Conservation (phyloP, 768 basidiomycete species). For the Chalciporus pseudorubinellus region DNA sequence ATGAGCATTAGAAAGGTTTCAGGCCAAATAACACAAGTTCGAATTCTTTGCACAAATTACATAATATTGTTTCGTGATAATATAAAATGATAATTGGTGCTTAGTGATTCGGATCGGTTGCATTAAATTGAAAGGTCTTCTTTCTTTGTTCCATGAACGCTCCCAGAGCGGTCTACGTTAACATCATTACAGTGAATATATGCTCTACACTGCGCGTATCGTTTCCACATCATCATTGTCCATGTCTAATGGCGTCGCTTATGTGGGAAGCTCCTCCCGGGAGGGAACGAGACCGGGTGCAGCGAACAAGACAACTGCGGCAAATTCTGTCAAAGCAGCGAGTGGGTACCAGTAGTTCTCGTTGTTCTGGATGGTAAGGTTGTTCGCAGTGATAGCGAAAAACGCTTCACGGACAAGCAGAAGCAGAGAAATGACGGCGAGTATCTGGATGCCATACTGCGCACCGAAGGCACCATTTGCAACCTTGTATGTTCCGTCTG, state of each 20-base stretch:
- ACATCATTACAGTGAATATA: background rate
- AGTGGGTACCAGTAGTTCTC: conserved; percentile 35
- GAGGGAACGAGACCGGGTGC: conserved; percentile 34
- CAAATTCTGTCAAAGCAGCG: conserved; percentile 31
- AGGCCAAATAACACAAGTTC: too few relatives aligned
- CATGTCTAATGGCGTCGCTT: background rate
- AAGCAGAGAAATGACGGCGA: conserved; percentile 24
- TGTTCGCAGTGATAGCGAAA: conserved; percentile 24
- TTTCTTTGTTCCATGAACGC: too few relatives aligned
- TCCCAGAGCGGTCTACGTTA: too few relatives aligned
- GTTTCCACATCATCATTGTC: background rate
- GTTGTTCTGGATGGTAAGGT: conserved; percentile 21
- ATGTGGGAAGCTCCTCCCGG: conserved; percentile 25
- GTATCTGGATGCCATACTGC: conserved; percentile 24
- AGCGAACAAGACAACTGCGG: conserved; percentile 31
- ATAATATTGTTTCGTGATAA: too few relatives aligned
- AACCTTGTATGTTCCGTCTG: conserved; percentile 19
- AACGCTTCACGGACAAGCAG: conserved; percentile 32
- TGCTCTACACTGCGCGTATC: background rate
- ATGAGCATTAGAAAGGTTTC: too few relatives aligned
- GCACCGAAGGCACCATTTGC: conserved; percentile 16
- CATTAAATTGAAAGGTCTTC: too few relatives aligned
- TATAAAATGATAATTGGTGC: too few relatives aligned
- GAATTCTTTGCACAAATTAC: too few relatives aligned
- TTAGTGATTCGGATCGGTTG: too few relatives aligned